Conservation (phyloP, 257 asterid species). For the Rehmannia glutinosa region DNA sequence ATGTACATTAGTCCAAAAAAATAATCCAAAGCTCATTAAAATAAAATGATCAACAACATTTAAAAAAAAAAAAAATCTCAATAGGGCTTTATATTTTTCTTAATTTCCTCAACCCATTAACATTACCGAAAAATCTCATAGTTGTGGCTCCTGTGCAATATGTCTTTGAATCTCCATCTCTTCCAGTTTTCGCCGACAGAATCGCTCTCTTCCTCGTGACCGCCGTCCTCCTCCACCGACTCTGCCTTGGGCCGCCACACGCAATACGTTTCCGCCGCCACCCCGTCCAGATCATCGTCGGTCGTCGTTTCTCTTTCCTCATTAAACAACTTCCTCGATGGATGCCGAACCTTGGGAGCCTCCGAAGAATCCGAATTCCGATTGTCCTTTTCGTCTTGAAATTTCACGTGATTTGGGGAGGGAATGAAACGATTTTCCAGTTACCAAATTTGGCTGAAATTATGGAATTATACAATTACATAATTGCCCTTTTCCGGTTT, state of each 20-base stretch:
- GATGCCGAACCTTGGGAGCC: slow-evolving; percentile 31
- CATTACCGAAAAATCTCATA: slow-evolving; percentile 23
- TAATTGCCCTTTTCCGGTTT: no score
- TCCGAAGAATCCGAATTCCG: slow-evolving; percentile 13
- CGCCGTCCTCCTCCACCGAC: slow-evolving; percentile 17
- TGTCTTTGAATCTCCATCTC: slow-evolving; percentile 37
- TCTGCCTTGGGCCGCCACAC: slow-evolving; percentile 20
- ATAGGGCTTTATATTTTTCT: neutral
- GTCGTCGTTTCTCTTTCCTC: slow-evolving; percentile 40
- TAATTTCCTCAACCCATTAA: slow-evolving; percentile 6
- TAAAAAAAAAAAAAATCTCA: neutral
- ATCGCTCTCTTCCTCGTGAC: slow-evolving; percentile 32
- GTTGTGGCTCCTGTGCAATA: slow-evolving; percentile 23
- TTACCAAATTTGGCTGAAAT: no score
- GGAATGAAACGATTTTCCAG: no score
- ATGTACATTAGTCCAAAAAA: neutral
- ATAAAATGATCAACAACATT: neutral
- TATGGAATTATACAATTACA: no score
- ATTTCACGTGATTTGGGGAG: neutral
- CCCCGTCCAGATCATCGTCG: slow-evolving; percentile 22
- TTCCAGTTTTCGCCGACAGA: slow-evolving; percentile 33
- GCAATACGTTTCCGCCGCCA: slow-evolving; percentile 27
- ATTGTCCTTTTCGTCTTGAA: neutral
- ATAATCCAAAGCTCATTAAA: neutral
- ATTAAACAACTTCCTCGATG: slow-evolving; percentile 38